Percentiles rank a stretch among this genome's conserved stretches.
Evolutionary conservation across 176 grass and related monocot genomes (phyloP).

Genomic region (Thalia dealbata): DNA sequence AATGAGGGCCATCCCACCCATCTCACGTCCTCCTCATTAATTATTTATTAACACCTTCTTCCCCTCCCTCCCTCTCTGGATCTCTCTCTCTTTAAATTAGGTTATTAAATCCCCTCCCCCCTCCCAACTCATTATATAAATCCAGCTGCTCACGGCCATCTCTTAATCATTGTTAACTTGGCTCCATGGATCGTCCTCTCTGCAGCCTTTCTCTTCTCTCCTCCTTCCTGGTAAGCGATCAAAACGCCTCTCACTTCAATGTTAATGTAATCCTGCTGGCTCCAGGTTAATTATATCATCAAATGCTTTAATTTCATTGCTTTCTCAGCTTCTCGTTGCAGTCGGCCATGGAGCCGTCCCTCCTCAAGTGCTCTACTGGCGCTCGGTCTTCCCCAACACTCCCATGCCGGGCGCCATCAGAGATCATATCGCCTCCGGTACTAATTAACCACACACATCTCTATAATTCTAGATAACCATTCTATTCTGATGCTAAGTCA

Average conservation of each 20-base stretch:
- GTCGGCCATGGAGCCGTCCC: slow-evolving; percentile 41
- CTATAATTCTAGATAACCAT: too few relatives aligned
- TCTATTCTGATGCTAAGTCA: too few relatives aligned
- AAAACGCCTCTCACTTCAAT: not conserved
- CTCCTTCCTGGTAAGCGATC: not conserved
- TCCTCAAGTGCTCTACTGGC: slow-evolving; percentile 43
- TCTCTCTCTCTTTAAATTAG: not conserved
- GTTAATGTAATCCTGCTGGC: not conserved
- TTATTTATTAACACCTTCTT: not conserved
- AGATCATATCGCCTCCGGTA: slow-evolving; percentile 23
- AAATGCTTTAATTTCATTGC: not conserved
- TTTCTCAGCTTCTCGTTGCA: slow-evolving; percentile 13
- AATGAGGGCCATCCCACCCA: too few relatives aligned
- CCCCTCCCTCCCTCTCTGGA: not conserved
- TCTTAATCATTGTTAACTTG: too few relatives aligned
- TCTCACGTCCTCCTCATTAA: too few relatives aligned
- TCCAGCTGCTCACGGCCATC: too few relatives aligned
- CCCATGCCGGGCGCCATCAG: slow-evolving; percentile 52
- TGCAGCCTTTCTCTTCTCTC: not conserved
- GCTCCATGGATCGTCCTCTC: not conserved
- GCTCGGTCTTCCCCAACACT: slow-evolving; percentile 38
- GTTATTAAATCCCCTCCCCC: too few relatives aligned
- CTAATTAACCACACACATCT: too few relatives aligned
- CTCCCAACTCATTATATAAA: too few relatives aligned
- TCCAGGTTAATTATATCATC: not conserved